Percentiles rank a stretch among this genome's conserved stretches.
Conservation (phyloP, 208 protist genomes). For the Acanthamoeba sp. region DNA sequence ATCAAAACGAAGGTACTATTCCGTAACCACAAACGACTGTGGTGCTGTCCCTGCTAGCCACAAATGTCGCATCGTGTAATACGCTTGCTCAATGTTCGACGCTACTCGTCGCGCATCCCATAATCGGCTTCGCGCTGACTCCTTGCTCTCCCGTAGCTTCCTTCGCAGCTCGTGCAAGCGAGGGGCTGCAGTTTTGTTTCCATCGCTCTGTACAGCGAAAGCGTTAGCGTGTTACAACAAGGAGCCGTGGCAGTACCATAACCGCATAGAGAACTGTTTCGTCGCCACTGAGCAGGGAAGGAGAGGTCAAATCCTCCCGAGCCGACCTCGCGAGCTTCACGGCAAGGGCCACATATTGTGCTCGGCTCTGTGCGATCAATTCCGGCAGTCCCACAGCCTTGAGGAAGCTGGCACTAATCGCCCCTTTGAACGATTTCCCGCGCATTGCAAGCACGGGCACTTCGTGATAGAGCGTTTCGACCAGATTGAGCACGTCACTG, state of each 20-base stretch:
- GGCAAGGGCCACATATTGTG: neutral
- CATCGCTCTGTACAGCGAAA: neutral
- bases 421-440: neutral
- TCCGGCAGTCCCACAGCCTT: neutral
- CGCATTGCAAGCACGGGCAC: neutral
- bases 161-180: neutral
- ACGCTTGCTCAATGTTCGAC: neutral
- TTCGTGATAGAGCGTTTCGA: neutral
- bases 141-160: neutral
- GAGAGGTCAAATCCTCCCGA: neutral
- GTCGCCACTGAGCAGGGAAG: no score
- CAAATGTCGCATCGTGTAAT: neutral
- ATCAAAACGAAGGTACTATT: neutral
- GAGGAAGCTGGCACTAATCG: neutral
- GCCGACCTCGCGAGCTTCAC: neutral
- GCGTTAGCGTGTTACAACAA: neutral
- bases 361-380: neutral
- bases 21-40: slow-evolving; percentile 1
- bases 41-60: neutral
- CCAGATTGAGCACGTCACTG: neutral
- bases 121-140: neutral
- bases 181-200: neutral
- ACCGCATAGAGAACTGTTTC: no score
- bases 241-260: no score
- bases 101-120: neutral